Evolutionary conservation across 768 basidiomycete genomes (phyloP), one percentile per base, ranked within the genome.

Genomic region (Pluteus cervinus): DNA sequence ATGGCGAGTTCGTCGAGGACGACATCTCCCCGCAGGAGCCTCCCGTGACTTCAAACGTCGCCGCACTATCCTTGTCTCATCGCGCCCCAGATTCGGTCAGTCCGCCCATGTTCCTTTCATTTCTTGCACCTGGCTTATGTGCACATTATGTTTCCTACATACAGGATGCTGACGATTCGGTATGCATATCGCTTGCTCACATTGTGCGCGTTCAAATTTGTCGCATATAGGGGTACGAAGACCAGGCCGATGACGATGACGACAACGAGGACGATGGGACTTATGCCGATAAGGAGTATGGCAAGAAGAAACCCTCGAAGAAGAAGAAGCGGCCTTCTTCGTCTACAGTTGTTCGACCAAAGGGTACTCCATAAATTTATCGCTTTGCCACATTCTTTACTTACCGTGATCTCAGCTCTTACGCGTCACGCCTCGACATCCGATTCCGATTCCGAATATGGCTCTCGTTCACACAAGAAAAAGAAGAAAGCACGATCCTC

Each of bases 361-460:
- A 76, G 69, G 75, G 84, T 85, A 45, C 36, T 60, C 41, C 15
- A 41, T 37, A 31, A 35, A 40, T 33, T 32, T 22, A 31, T 47
- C 40, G 33, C 26, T 36, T 15, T 45, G 26, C 35, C 20, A 40
- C 21, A 29, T 21, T 38, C 33, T 40, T 28, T 48, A 33, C 25
- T 42, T 24, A 34, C 43, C 44, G 33, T 49, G 45, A 48, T 51
- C 40, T 42, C 50, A 75, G 69, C 58, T 41, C 60, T 70, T 43
- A 60, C 65, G 36, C 81, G 80, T 32, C 75, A 73, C 39, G 54
- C 69, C 20, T 71, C 73, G 29, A 67, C 64, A 29, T 86, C 85
- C 30, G 86, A 87, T 60, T 87, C 86, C 9, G 86, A 86, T 58
- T 89, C 86, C 3, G 88, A 91, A 51, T 91, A 89, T 50, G 88